A percentile compares a stretch with the other conserved stretches of the same genome.
Conservation (phyloP, 2,329 filamentous ascomycete species). For the Myriangium duriaei region DNA sequence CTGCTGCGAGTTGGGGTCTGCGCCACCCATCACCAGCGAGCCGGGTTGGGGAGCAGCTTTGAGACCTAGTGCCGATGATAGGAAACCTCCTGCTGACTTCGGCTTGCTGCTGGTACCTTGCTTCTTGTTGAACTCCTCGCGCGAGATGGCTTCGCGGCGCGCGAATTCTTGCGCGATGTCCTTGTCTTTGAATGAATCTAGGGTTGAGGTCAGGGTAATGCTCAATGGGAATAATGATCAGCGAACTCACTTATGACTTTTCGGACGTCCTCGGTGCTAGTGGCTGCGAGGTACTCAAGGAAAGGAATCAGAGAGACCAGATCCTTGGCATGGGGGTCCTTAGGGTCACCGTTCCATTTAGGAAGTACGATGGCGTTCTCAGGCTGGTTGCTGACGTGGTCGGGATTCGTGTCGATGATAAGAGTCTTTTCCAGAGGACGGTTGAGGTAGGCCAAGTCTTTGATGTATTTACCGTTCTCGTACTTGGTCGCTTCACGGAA, state of each 20-base stretch:
- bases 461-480: constrained; percentile 89
- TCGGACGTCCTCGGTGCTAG: constrained; percentile 80
- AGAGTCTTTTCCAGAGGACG: constrained; percentile 91
- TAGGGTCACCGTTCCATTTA: constrained; percentile 74
- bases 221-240: background rate
- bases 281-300: constrained; percentile 91
- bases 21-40: constrained; percentile 41
- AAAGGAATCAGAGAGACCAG: constrained; percentile 87
- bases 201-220: constrained; percentile 29
- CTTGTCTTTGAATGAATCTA: constrained; percentile 50
- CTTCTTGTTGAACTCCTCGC: constrained; percentile 73
- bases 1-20: constrained; percentile 34
- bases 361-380: constrained; percentile 88
- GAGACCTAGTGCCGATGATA: constrained; percentile 56
- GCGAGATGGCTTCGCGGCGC: constrained; percentile 70
- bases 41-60: constrained; percentile 51
- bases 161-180: constrained; percentile 86
- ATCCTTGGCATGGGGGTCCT: constrained; percentile 53
- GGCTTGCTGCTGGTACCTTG: constrained; percentile 51
- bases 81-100: constrained; percentile 47
- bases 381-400: constrained; percentile 79
- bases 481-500: constrained; percentile 97
- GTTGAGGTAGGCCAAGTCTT: constrained; percentile 98
- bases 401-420: constrained; percentile 74
- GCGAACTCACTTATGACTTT: constrained; percentile 11